Base-by-base conservation (phyloP, 108 stramenopile species). In the Cyclotella atomus region DNA sequence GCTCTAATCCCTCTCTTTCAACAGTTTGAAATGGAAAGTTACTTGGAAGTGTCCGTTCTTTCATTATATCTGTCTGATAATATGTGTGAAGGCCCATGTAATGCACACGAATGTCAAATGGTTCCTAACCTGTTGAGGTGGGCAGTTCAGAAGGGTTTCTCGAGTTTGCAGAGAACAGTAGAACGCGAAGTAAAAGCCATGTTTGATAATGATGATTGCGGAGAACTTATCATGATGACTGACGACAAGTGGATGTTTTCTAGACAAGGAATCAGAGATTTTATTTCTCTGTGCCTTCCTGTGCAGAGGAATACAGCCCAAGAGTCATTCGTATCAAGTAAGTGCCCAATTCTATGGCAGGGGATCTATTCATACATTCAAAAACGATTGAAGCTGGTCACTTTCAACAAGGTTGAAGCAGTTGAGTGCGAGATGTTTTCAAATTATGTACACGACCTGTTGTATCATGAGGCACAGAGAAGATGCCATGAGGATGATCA, bases 321-420 rank as follows among this genome's bases (percentile, higher is more conserved):
- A n/a, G 47, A 49, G 4, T 17, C 47, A 12, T 49, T 49, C n/a
- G n/a, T 17, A 49, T 49, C 47, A 17, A 19, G 4, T 4, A 49
- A 17, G 16, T 49, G 47, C n/a, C 47, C 47, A n/a, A n/a, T 49
- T n/a, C n/a, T 49, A 19, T 49, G 47, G 47, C 47, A 49, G n/a
- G 47, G 47, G 47, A 49, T 49, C 4, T 49, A 49, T 49, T 49
- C 47, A n/a, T 49, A 49, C n/a, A 49, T 49, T n/a, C 16, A 49
- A 17, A 19, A 49, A 4, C 9, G n/a, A 17, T 49, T 49, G 47
- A 49, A n/a, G 47, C 4, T 4, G 9, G 16, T n/a, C n/a, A n/a
- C 47, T 49, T 49, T 49, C n/a, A n/a, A 49, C n/a, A 49, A 17
- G n/a, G 47, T 49, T n/a, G n/a, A 19, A 17, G 47, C 47, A 49